phyloP scores from a whole-genome alignment of 1,139 yeast species.

The Zygoascus sp. region DNA sequence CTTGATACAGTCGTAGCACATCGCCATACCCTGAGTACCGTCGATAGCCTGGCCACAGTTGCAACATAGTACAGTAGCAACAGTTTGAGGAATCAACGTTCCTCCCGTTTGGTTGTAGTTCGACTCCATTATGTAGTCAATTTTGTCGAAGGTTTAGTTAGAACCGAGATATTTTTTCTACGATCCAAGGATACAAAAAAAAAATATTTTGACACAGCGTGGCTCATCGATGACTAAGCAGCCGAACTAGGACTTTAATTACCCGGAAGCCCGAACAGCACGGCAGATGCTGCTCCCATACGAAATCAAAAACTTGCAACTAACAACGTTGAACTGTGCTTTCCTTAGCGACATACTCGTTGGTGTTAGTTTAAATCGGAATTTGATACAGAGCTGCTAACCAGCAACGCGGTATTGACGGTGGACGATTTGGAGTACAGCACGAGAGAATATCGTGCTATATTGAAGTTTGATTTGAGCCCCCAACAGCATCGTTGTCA shows the following conservation, averaged over 20 bases:
- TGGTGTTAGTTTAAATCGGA: background rate
- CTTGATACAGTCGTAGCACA: conserved; percentile 97
- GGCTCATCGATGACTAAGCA: background rate
- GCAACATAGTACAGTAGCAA: conserved; percentile 80
- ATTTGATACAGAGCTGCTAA: background rate
- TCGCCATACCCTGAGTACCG: conserved; percentile 85
- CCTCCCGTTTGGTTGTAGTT: conserved; percentile 11
- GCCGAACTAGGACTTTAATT: background rate
- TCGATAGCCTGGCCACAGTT: conserved; percentile 99
- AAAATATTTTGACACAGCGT: background rate
- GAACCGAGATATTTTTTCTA: background rate
- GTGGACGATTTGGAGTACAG: too few relatives aligned
- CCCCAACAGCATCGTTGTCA: too few relatives aligned
- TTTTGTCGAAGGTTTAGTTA: too few relatives aligned
- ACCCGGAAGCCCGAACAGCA: background rate
- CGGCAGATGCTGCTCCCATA: background rate
- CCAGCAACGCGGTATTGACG: conserved; percentile 1
- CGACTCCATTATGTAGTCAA: background rate
- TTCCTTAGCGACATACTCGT: background rate
- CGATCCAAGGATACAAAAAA: background rate
- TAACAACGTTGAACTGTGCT: background rate
- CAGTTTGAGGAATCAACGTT: conserved; percentile 17
- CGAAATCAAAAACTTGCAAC: background rate
- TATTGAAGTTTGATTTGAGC: too few relatives aligned
- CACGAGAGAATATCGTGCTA: too few relatives aligned